These are phyloP conservation scores for Gremmenia infestans DNA, from an alignment of 2,329 filamentous ascomycete species.

Conservation along the genomic window DNA sequence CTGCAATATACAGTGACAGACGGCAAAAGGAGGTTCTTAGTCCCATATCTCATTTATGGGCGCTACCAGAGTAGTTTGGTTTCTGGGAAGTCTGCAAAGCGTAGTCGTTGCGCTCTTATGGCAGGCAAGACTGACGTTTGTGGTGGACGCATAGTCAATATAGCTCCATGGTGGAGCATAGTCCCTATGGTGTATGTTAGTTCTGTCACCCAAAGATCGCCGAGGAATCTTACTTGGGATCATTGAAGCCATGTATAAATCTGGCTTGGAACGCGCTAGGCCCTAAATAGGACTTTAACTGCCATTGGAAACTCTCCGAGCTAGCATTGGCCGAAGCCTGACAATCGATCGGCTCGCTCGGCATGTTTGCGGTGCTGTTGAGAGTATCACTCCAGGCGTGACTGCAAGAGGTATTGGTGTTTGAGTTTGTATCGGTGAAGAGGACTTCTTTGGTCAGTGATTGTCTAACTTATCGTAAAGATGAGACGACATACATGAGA, in stretches of 20 bases:
- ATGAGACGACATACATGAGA: conserved; percentile 11
- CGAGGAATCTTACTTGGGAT: conserved; percentile 16
- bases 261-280: conserved; percentile 17
- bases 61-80: neutral
- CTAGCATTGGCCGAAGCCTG: conserved; percentile 2
- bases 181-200: conserved; percentile 12
- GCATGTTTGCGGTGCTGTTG: conserved; percentile 10
- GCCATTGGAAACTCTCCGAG: conserved; percentile 19
- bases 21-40: neutral
- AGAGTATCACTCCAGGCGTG: conserved; percentile 16
- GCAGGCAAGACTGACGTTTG: conserved; percentile 4
- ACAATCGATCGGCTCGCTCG: conserved; percentile 16
- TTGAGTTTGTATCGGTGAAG: conserved; percentile 28
- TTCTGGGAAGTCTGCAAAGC: neutral
- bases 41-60: neutral
- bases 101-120: neutral
- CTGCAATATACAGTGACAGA: neutral
- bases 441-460: conserved; percentile 13
- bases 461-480: neutral
- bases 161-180: conserved; percentile 19
- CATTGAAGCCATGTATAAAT: conserved; percentile 21
- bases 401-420: conserved; percentile 25
- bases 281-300: conserved; percentile 16
- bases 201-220: neutral
- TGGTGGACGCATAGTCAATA: conserved; percentile 16